Base-by-base conservation (phyloP, 768 basidiomycete genomes). In the Phallus indusiatus region DNA sequence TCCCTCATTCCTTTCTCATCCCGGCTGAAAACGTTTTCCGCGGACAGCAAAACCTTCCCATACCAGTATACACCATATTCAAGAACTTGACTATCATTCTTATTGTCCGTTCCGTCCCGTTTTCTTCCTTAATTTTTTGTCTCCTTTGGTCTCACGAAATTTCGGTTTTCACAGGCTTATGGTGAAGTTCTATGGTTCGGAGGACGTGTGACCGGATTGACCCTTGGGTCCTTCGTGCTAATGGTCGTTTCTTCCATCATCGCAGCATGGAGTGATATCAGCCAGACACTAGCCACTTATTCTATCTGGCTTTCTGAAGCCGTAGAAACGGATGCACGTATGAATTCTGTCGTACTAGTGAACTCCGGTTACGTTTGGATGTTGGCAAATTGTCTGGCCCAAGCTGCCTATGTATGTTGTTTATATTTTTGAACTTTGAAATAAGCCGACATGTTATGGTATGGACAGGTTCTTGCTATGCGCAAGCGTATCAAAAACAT, bases 1-100 rank as follows among this genome's bases (percentile, higher is more conserved):
- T 33, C 12, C 12, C 1, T 14, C 56, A 22, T 49, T 28, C 24
- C 47, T 47, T 12, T 35, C 17, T 18, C 56, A 16, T 59, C 28
- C 34, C n/a, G n/a, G 54, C 34, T 47, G 46, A 36, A 54, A 11
- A 47, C 18, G n/a, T 53, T 28, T 34, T 5, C 20, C 10, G 49
- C 12, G 36, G 5, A n/a, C 71, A 97, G 94, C 96, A 98, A 94
- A 92, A 85, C 73, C 78, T 99, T 53, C 90, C 84, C 64, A 98
- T 99, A 72, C 96, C 96, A 0, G 85, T 97, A 24, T 99, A 97
- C 74, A 98, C 96, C 0, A 98, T 99, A 63, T 98, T 98, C 82
- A 99, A 99, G 74, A 99, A 99, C 70, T 68, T 98, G 67, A 97
- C 96, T n/a, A 99, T 98, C 67, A 98, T 99, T 64, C 80, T 99